Evolutionary conservation across 129 eudicot species (phyloP).

Genomic region (Flaveria linearis): DNA sequence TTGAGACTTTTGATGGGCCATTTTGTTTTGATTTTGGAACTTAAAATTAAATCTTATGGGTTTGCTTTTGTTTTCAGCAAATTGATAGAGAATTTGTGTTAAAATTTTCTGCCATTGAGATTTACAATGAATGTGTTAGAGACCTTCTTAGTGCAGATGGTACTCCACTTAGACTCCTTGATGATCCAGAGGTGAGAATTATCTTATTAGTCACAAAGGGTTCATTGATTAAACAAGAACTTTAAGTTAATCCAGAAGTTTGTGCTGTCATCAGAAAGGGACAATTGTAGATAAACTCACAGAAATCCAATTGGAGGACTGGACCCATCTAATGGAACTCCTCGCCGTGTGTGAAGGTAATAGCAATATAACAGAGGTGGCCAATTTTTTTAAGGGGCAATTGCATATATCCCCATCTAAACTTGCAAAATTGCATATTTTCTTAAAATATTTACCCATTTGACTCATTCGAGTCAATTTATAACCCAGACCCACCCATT

Average conservation of each 20-base stretch:
- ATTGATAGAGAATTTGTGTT: constrained; percentile 64
- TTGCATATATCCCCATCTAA: too few relatives aligned
- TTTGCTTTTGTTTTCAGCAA: constrained; percentile 43
- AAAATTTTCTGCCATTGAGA: constrained; percentile 94
- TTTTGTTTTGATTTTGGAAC: background rate
- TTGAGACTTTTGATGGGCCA: background rate
- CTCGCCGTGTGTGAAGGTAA: constrained; percentile 82
- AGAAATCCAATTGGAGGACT: constrained; percentile 59
- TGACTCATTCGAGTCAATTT: background rate
- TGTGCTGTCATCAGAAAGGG: constrained; percentile 63
- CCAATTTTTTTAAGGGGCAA: background rate
- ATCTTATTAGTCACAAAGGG: background rate
- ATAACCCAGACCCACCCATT: background rate
- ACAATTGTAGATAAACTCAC: constrained; percentile 88
- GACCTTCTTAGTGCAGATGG: constrained; percentile 75
- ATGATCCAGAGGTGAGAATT: constrained; percentile 83
- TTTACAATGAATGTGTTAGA: constrained; percentile 86
- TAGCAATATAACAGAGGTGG: background rate
- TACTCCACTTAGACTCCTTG: constrained; percentile 86
- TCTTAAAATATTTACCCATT: background rate
- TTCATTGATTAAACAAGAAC: background rate
- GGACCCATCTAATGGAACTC: constrained; percentile 71
- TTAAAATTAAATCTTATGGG: background rate
- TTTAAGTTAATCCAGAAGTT: background rate
- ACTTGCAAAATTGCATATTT: too few relatives aligned